Evolutionary conservation across 2,329 filamentous ascomycete species (phyloP), one percentile per base, ranked within the genome.

Genomic region (Colletotrichum spinosum): DNA sequence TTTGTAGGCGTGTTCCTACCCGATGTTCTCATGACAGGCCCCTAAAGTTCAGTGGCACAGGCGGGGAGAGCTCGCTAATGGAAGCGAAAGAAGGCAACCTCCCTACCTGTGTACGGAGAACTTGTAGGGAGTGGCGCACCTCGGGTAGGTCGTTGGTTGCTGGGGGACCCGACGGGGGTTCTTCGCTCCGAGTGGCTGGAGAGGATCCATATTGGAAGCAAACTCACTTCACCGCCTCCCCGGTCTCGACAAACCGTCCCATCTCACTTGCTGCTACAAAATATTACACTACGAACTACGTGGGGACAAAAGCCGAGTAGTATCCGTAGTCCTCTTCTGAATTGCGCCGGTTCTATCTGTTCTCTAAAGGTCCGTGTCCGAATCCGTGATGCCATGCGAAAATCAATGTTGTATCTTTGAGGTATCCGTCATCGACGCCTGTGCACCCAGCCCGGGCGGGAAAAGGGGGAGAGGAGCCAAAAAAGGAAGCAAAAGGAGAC

Each of bases 191-290:
- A n/a, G 1, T 25, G 35, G 25, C 33, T 13, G 25, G 50, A 58
- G 25, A 17, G 46, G n/a, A 39, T 58, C 44, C 50, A 58, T 45
- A 58, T 37, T 51, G 37, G 55, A 25, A 38, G 46, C 46, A 58
- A 50, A 57, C 46, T n/a, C 25, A 58, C 39, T 38, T 44, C 55
- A 58, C 55, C 46, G 55, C 46, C 55, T 58, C 45, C 55, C 25
- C 46, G 44, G 51, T 58, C 46, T 58, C 55, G 37, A 37, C 17
- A 2, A 17, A 15, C 15, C 44, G 25, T 25, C 25, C 25, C 4
- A 25, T 46, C 44, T 17, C 44, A 44, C 42, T 6, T 15, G 13
- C 42, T 8, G 42, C 41, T 44, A 4, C 42, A 15, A 44, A 13
- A 12, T 15, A 2, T n/a, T 44, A 3, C 41, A 44, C 7, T 44